Evolutionary conservation across 2,329 filamentous ascomycete genomes (phyloP).

Genomic region (Fusarium luffae): DNA sequence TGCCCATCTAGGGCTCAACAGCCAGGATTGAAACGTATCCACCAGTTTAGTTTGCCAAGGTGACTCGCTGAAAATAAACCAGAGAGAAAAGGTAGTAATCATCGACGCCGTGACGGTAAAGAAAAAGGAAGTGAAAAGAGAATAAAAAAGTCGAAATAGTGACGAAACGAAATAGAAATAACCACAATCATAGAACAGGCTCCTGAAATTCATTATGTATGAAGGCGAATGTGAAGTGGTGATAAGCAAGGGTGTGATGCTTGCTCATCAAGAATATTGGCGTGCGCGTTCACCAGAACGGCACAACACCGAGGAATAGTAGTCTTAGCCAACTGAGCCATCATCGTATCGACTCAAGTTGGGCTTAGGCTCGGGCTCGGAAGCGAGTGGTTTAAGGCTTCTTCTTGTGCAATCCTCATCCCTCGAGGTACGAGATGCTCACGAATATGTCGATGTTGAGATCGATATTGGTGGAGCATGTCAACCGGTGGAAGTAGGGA

Average conservation of each 20-base stretch:
- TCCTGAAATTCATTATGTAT: slow-evolving; percentile 40
- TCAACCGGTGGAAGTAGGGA: slow-evolving; percentile 34
- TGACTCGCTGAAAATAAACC: slow-evolving; percentile 37
- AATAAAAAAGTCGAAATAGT: slow-evolving; percentile 3
- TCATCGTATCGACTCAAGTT: slow-evolving; percentile 22
- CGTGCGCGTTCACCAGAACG: slow-evolving; percentile 11
- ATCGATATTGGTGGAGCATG: slow-evolving; percentile 7
- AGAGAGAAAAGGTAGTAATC: slow-evolving; percentile 24
- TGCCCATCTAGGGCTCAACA: slow-evolving; percentile 29
- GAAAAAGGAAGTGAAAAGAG: slow-evolving; percentile 23
- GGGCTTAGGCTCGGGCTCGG: slow-evolving; percentile 24
- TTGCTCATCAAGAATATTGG: slow-evolving; percentile 9
- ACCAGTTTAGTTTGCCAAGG: slow-evolving; percentile 40
- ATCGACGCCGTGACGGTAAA: slow-evolving; percentile 39
- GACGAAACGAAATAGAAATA: not conserved
- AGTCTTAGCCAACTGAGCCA: slow-evolving; percentile 8
- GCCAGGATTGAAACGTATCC: slow-evolving; percentile 38
- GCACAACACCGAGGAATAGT: slow-evolving; percentile 19
- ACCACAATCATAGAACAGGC: slow-evolving; percentile 33
- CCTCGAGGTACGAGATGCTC: slow-evolving; percentile 25
- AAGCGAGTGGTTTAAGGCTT: slow-evolving; percentile 28
- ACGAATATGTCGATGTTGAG: slow-evolving; percentile 7
- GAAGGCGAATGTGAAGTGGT: slow-evolving; percentile 27
- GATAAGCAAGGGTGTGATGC: slow-evolving; percentile 11
- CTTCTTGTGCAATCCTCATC: slow-evolving; percentile 36